phyloP scores from a whole-genome alignment of 106 monocot genomes.

The Dioscorea dumetorum region DNA sequence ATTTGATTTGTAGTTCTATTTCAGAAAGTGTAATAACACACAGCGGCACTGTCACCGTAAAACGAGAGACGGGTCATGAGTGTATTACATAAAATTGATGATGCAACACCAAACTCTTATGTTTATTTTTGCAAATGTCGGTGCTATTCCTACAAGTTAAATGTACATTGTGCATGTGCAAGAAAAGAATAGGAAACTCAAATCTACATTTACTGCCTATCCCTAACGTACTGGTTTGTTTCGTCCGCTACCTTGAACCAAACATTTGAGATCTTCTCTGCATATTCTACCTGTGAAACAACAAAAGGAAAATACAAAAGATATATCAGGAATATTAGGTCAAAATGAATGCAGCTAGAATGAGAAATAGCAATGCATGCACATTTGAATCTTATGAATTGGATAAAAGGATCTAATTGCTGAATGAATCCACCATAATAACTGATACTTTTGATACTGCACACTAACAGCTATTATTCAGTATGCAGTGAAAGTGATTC shows the following conservation, averaged over 20 bases:
- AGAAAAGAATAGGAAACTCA: background rate
- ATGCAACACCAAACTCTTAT: background rate
- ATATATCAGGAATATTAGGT: background rate
- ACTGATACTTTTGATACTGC: no score
- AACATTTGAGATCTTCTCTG: conserved; percentile 58
- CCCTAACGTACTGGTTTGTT: conserved; percentile 33
- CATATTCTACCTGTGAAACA: conserved; percentile 44
- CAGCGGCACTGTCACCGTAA: no score
- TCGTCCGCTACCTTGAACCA: conserved; percentile 51
- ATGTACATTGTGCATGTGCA: conserved; percentile 12
- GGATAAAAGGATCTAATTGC: no score
- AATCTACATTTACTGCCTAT: background rate
- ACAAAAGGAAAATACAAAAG: background rate
- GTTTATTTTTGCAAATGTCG: background rate
- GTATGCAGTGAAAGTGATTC: no score
- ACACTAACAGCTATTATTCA: no score
- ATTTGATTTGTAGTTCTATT: no score
- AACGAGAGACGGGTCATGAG: no score
- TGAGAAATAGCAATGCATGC: no score
- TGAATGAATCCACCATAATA: no score
- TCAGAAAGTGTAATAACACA: no score
- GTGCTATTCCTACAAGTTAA: conserved; percentile 5
- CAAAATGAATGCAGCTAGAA: background rate
- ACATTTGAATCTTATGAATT: no score
- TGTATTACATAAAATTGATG: no score